Conservation (phyloP, 768 basidiomycete species). For the Xerocomus brunneocitrinus region DNA sequence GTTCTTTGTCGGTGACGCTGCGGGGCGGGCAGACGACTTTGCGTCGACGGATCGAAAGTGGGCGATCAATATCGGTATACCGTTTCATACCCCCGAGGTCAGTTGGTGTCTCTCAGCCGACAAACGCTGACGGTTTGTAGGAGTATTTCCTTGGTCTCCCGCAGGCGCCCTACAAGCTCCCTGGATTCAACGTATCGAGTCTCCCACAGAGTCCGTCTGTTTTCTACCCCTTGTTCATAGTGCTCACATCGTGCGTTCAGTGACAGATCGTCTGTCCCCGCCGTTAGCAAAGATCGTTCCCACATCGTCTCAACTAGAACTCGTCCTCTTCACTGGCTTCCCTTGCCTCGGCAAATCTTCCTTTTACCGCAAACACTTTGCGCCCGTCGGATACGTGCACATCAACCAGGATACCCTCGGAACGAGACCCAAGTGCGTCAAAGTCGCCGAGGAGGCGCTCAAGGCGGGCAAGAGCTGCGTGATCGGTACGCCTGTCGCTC, state of each 20-base stretch:
- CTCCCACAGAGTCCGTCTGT: conserved; percentile 30
- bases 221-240: not conserved
- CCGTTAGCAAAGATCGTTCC: conserved; percentile 15
- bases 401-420: conserved; percentile 84
- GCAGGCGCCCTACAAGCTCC: conserved; percentile 42
- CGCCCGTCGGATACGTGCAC: conserved; percentile 64
- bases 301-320: conserved; percentile 30
- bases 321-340: conserved; percentile 59
- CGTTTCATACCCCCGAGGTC: conserved; percentile 85
- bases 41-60: conserved; percentile 82
- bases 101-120: not conserved
- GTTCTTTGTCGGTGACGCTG: conserved; percentile 88
- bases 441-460: conserved; percentile 53
- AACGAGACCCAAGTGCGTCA: conserved; percentile 72
- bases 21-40: conserved; percentile 75
- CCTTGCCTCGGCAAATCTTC: conserved; percentile 77
- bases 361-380: conserved; percentile 70
- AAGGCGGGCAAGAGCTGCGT: conserved; percentile 61
- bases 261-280: conserved; percentile 39
- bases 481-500: conserved; percentile 50
- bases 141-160: conserved; percentile 70
- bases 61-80: conserved; percentile 69
- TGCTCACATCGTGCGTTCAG: not conserved
- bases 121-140: conserved; percentile 33
- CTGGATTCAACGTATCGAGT: conserved; percentile 64